Percentiles rank a stretch among this genome's conserved stretches.
phyloP scores from a whole-genome alignment of 2,329 filamentous ascomycete species.

The Myriosclerotinia scirpicola region DNA sequence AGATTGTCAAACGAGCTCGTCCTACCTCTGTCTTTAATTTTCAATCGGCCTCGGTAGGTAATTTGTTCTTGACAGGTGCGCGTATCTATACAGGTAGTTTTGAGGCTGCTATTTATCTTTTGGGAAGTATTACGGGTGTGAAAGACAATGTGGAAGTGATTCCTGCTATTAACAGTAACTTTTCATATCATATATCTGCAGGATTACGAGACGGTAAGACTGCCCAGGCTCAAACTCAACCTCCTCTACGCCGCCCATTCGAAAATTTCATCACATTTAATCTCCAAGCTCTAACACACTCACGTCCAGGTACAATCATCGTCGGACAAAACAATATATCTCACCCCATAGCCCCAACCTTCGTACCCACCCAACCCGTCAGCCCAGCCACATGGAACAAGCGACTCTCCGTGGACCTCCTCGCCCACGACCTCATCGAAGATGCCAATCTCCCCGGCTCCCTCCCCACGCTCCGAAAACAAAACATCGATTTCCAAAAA shows the following conservation, averaged over 20 bases:
- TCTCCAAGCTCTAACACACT: neutral
- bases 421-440: constrained; percentile 66
- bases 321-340: constrained; percentile 92
- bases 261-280: no score
- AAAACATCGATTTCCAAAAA: constrained; percentile 83
- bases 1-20: constrained; percentile 74
- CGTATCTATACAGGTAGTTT: constrained; percentile 90
- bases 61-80: constrained; percentile 79
- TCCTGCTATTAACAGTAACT: constrained; percentile 91
- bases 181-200: constrained; percentile 90
- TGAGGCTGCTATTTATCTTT: constrained; percentile 86
- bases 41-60: constrained; percentile 72
- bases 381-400: constrained; percentile 27
- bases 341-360: constrained; percentile 55
- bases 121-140: constrained; percentile 84
- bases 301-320: constrained; percentile 48
- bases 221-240: neutral
- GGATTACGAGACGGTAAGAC: constrained; percentile 68
- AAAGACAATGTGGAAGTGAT: constrained; percentile 75
- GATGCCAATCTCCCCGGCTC: constrained; percentile 81
- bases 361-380: constrained; percentile 25
- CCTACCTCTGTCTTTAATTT: constrained; percentile 77
- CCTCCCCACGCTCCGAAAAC: constrained; percentile 74
- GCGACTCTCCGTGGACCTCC: constrained; percentile 44
- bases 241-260: no score